Base-by-base conservation (phyloP, 2,329 filamentous ascomycete species). In the Ceratocystis alfenasii region DNA sequence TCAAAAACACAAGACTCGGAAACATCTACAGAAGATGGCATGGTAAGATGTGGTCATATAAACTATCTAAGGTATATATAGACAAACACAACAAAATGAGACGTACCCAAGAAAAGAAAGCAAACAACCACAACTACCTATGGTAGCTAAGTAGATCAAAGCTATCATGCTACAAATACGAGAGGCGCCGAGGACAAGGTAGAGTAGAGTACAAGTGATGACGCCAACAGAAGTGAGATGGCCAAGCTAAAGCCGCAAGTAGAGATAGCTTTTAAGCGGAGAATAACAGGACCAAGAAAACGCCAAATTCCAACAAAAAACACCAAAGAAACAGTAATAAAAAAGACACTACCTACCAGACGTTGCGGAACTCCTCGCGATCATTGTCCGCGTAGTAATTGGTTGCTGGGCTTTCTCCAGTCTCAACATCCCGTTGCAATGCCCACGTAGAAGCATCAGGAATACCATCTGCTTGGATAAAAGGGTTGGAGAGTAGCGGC, bases 301-400 rank as follows among this genome's bases (percentile, higher is more conserved):
- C 62, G 48, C 30, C 33, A 10, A 59, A 66, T 44, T 15, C 5
- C 59, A 62, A 33, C 53, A 41, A 59, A 53, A 55, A 60, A 41
- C 10, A 15, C 36, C 36, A 48, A 33, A 65, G 5, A 46, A 20
- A 41, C 53, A 64, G 5, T 44, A 60, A 65, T 20, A 30, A 46
- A 63, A 46, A 60, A 5, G 20, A 3, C 6, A 53, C 36, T 62
- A 73, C 78, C 36, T 62, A 73, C 78, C 78, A 80, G n/a, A 79
- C 76, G 68, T 80, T 80, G 22, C 73, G 73, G 68, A 79, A 80
- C 66, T 77, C 78, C 2, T 79, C 78, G 33, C 73, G 72, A 20
- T 76, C 74, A 36, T 59, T 59, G n/a, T 74, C 69, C 1, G 75
- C 71, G 30, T 71, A 70, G 62, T 74, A 76, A 5, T 53, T 63